phyloP scores from a whole-genome alignment of 148 eudicot species.

The Amaranthus palmeri region DNA sequence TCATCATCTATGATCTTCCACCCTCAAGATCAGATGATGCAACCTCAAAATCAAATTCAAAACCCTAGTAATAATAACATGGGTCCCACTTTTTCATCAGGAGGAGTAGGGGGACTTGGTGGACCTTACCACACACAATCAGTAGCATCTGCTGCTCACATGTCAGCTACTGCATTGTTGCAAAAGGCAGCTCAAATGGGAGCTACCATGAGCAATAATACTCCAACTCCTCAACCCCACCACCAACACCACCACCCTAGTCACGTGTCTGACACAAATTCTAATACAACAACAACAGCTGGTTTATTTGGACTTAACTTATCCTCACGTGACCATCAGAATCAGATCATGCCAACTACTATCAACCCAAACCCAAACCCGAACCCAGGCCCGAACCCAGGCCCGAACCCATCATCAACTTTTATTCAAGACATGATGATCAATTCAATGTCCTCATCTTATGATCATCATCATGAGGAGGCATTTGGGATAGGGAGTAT shows the following conservation, averaged over 20 bases:
- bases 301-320: constrained; percentile 52
- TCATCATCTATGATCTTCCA: constrained; percentile 26
- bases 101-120: constrained; percentile 7
- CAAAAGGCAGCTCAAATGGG: constrained; percentile 94
- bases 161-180: constrained; percentile 88
- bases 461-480: constrained; percentile 43
- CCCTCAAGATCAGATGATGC: constrained; percentile 16
- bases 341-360: constrained; percentile 13
- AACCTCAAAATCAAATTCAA: constrained; percentile 19
- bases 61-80: constrained; percentile 53
- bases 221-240: constrained; percentile 8
- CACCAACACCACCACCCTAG: constrained; percentile 19
- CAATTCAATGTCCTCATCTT: constrained; percentile 37
- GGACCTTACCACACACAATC: constrained; percentile 30
- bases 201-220: constrained; percentile 48
- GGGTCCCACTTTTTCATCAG: constrained; percentile 31
- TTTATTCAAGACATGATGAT: constrained; percentile 66
- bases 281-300: constrained; percentile 29
- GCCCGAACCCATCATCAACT: constrained; percentile 25
- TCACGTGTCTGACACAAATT: constrained; percentile 51
- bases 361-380: constrained; percentile 1
- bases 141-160: constrained; percentile 34
- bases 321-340: constrained; percentile 54
- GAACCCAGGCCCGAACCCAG: constrained; percentile 2
- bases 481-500: constrained; percentile 32